phyloP scores from a whole-genome alignment of 176 grass and related monocot species.

The Lolium rigidum region DNA sequence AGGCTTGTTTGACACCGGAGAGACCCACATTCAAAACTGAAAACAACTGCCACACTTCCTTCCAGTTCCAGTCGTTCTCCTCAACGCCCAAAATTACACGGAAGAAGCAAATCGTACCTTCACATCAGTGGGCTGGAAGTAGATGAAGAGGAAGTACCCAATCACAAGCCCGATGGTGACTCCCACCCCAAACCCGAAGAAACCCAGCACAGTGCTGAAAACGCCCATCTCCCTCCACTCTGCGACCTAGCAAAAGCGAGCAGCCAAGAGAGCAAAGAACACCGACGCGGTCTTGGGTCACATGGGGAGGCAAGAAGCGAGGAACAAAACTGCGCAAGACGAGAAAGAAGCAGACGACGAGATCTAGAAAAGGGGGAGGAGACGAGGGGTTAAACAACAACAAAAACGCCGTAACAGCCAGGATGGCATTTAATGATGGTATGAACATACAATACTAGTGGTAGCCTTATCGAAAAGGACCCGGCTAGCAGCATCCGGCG shows the following conservation, averaged over 20 bases:
- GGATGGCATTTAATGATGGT: too few species aligned
- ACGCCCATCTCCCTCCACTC: conserved; percentile 59
- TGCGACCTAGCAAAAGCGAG: neutral
- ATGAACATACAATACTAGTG: too few species aligned
- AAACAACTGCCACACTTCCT: neutral
- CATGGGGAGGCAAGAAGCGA: conserved; percentile 35
- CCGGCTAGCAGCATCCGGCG: too few species aligned
- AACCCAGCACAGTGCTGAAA: conserved; percentile 60
- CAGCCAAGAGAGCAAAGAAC: neutral
- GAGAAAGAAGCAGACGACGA: conserved; percentile 32
- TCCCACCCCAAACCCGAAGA: conserved; percentile 79
- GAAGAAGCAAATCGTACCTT: conserved; percentile 52
- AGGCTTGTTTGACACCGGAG: neutral
- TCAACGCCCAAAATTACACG: neutral
- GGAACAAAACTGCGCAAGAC: neutral
- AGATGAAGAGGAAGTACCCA: conserved; percentile 83
- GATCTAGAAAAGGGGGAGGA: conserved; percentile 28
- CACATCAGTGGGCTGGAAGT: conserved; percentile 76
- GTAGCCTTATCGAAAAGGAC: too few species aligned
- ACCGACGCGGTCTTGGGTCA: conserved; percentile 24
- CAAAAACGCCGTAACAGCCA: too few species aligned
- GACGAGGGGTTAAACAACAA: neutral
- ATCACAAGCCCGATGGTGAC: conserved; percentile 56
- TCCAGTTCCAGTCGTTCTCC: neutral
- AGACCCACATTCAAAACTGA: neutral